phyloP scores from a whole-genome alignment of 495 filamentous ascomycete genomes.

The Trichoderma orchidacearum region DNA sequence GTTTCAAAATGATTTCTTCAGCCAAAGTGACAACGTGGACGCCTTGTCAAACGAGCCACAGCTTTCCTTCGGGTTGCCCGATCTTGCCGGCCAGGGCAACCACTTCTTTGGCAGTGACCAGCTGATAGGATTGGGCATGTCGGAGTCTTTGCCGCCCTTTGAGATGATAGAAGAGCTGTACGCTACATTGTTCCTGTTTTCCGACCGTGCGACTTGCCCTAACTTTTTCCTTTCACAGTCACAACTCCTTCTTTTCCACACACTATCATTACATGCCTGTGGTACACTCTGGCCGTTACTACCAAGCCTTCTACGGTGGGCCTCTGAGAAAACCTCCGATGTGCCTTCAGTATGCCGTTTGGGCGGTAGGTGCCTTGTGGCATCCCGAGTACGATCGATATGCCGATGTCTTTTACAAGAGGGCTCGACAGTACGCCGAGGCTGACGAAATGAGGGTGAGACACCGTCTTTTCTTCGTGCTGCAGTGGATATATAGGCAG shows the following conservation, averaged over 20 bases:
- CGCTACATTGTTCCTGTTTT: slow-evolving; percentile 1
- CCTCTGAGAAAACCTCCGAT: slow-evolving; percentile 32
- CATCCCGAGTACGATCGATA: slow-evolving; percentile 23
- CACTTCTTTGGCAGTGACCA: not conserved
- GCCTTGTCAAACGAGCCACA: not conserved
- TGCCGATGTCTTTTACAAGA: slow-evolving; percentile 29
- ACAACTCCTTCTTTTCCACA: slow-evolving; percentile 22
- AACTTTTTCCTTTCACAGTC: slow-evolving; percentile 11
- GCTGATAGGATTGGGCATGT: slow-evolving; percentile 26
- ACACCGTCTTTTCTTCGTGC: not conserved
- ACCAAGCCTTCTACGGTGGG: slow-evolving; percentile 24
- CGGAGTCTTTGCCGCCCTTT: slow-evolving; percentile 26
- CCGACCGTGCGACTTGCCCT: not conserved
- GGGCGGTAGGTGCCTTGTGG: slow-evolving; percentile 23
- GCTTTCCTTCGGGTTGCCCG: not conserved
- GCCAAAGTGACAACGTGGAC: not conserved
- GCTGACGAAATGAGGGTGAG: slow-evolving; percentile 32
- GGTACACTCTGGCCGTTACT: slow-evolving; percentile 24
- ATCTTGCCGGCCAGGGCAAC: not conserved
- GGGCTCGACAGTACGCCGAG: slow-evolving; percentile 32
- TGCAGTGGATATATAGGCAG: not conserved
- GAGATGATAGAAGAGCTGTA: slow-evolving; percentile 36
- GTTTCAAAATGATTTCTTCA: not conserved
- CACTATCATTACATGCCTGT: slow-evolving; percentile 25
- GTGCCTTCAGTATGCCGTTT: slow-evolving; percentile 37